Base-by-base conservation (phyloP, 768 basidiomycete genomes). In the Boletus sp. region DNA sequence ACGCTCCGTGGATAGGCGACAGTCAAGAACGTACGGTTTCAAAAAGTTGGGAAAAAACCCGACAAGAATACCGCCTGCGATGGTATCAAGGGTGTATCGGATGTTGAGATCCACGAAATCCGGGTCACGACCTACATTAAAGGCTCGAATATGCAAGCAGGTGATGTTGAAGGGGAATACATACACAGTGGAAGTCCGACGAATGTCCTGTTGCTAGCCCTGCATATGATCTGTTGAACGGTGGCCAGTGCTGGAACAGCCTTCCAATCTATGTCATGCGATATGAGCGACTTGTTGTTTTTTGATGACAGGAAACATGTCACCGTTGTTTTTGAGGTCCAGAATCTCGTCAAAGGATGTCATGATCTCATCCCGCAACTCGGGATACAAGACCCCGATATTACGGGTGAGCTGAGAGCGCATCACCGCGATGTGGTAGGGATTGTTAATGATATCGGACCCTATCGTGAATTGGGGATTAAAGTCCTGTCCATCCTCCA, bases 131-230 rank as follows among this genome's bases (percentile, higher is more conserved):
- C 77, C 78, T 79, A 29, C 4, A 11, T 42, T 11, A 2, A 35
- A 35, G 17, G 29, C n/a, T 53, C 10, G 17, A 44, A 29, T 27
- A 41, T 4, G 1, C 21, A 7, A 45, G 32, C 15, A 44, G n/a
- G 23, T n/a, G 1, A 34, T 30, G 25, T 25, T 25, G 10, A 11
- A 14, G 33, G 8, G 5, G 32, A 37, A 38, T 25, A 10, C 58
- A 17, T 47, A 79, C 80, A 82, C 5, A 78, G 34, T 1, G 78
- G 78, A 39, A 73, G 64, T 0, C 81, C 82, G n/a, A 82, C 74
- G 51, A 82, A 78, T 1, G 75, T 48, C 10, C 82, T 73, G 53
- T 78, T 79, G 45, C 68, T 75, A 2, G 71, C 65, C 23, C 77
- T 72, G 15, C 71, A 69, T 4, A 82, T 62, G 15, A 82, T 61